Conservation (phyloP, 2,329 filamentous ascomycete genomes). For the Neurospora crassa region DNA sequence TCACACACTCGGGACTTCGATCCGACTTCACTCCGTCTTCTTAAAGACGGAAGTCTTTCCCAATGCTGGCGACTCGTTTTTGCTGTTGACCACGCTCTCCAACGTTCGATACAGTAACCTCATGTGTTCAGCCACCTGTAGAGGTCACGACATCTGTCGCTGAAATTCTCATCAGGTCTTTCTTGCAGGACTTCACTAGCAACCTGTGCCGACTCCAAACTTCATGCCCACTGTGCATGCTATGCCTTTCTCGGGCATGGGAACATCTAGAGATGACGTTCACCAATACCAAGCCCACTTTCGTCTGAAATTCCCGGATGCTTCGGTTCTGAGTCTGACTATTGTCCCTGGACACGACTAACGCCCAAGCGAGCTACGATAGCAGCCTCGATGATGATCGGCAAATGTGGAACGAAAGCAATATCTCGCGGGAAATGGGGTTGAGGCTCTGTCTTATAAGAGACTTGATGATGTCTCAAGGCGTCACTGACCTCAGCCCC, state of each 20-base stretch:
- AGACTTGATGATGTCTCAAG: not conserved
- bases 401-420: not conserved
- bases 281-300: not conserved
- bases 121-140: not conserved
- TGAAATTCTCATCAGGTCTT: not conserved
- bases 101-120: not conserved
- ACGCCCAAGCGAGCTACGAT: not conserved
- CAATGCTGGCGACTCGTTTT: not conserved
- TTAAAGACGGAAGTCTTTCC: not conserved
- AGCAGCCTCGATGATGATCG: not conserved
- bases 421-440: not conserved
- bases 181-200: not conserved
- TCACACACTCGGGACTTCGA: not conserved
- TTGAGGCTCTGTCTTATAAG: not conserved
- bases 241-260: not conserved
- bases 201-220: not conserved
- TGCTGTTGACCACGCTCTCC: not conserved
- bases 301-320: not conserved
- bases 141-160: not conserved
- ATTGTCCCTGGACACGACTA: not conserved
- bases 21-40: not conserved
- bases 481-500: not conserved
- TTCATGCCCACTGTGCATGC: not conserved
- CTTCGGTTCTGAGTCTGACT: not conserved
- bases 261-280: not conserved